phyloP scores from a whole-genome alignment of 352 stramenopile genomes.

The Phytophthora pinifolia region DNA sequence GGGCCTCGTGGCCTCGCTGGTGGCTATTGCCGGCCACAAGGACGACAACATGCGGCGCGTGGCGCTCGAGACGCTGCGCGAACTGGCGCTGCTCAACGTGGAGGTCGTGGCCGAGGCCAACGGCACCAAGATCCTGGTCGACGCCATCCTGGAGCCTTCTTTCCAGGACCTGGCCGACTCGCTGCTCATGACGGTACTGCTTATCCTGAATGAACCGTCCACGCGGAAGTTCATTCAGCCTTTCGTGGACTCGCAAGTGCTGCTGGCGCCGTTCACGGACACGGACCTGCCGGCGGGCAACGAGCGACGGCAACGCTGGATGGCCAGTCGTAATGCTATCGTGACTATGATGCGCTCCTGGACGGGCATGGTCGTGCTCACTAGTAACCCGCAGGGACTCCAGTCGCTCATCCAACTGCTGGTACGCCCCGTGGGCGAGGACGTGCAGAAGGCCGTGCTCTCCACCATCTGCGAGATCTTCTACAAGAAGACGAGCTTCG shows the following conservation, averaged over 20 bases:
- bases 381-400: constrained; percentile 85
- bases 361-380: constrained; percentile 87
- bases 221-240: constrained; percentile 87
- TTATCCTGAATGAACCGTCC: constrained; percentile 82
- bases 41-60: constrained; percentile 89
- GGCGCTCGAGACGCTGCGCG: constrained; percentile 83
- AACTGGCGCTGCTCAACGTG: constrained; percentile 79
- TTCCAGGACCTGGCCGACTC: constrained; percentile 87
- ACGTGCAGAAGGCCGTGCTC: constrained; percentile 87
- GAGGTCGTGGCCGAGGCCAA: constrained; percentile 85
- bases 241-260: constrained; percentile 87
- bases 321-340: constrained; percentile 88
- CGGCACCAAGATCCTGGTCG: constrained; percentile 80
- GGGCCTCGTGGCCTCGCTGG: constrained; percentile 76
- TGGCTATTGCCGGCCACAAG: constrained; percentile 85
- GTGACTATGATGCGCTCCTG: constrained; percentile 91
- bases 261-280: constrained; percentile 88
- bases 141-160: constrained; percentile 87
- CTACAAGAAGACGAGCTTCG: constrained; percentile 84
- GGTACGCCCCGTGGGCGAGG: constrained; percentile 85
- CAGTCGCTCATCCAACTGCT: constrained; percentile 86
- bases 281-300: constrained; percentile 83
- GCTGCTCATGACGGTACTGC: constrained; percentile 81
- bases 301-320: constrained; percentile 86
- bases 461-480: constrained; percentile 91